Conservation (phyloP, 257 asterid species). For the Cynanchum wilfordii region DNA sequence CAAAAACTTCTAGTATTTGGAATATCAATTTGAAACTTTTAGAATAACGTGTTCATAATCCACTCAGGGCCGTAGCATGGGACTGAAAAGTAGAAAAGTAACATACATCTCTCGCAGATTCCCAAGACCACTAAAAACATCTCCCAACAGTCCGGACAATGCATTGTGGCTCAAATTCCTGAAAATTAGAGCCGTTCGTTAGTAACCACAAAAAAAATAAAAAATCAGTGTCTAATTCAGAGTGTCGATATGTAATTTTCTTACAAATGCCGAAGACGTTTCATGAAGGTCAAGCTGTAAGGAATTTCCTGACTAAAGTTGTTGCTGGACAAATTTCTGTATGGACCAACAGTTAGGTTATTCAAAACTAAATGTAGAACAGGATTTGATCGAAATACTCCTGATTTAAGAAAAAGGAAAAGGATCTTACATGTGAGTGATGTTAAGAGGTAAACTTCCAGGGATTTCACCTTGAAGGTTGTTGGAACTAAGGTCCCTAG, state of each 20-base stretch:
- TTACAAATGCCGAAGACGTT: slow-evolving; percentile 71
- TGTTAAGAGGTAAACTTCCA: slow-evolving; percentile 53
- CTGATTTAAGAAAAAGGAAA: slow-evolving; percentile 10
- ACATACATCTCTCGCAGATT: slow-evolving; percentile 60
- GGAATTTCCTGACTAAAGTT: slow-evolving; percentile 59
- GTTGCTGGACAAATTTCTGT: slow-evolving; percentile 79
- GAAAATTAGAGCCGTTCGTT: slow-evolving; percentile 17
- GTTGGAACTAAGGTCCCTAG: slow-evolving; percentile 79
- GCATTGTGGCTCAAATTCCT: slow-evolving; percentile 82
- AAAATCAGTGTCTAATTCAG: neutral
- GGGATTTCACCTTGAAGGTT: slow-evolving; percentile 64
- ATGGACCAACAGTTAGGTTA: slow-evolving; percentile 10
- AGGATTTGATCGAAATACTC: slow-evolving; percentile 1
- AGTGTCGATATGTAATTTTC: slow-evolving; percentile 21
- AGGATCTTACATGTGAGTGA: slow-evolving; percentile 65
- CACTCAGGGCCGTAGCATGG: neutral
- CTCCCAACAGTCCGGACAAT: slow-evolving; percentile 65
- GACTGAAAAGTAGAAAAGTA: slow-evolving; percentile 2
- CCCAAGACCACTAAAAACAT: slow-evolving; percentile 60
- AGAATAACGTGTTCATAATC: neutral
- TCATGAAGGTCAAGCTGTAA: slow-evolving; percentile 51
- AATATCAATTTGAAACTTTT: neutral
- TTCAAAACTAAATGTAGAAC: neutral
- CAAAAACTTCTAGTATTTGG: neutral
- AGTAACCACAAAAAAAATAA: slow-evolving; percentile 4